Conservation (phyloP, 768 basidiomycete genomes). For the Phaeotremella fagi region DNA sequence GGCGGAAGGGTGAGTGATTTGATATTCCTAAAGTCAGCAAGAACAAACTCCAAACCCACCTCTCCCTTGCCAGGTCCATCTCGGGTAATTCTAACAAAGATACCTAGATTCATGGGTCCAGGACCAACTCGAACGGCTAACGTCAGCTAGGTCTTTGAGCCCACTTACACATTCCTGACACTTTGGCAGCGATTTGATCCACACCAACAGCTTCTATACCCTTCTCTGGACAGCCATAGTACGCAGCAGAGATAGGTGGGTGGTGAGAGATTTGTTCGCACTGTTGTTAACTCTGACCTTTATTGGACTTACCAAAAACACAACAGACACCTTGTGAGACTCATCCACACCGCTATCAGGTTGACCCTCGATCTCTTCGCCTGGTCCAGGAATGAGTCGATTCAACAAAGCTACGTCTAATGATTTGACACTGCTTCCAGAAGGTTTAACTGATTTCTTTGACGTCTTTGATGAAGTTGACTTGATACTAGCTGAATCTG, state of each 20-base stretch:
- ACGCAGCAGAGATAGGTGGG: constrained; percentile 85
- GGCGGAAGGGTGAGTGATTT: constrained; percentile 84
- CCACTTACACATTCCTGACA: constrained; percentile 67
- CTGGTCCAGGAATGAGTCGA: constrained; percentile 37
- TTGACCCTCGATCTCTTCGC: constrained; percentile 46
- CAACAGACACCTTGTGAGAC: constrained; percentile 58
- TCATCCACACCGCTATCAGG: constrained; percentile 50
- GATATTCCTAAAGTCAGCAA: constrained; percentile 53
- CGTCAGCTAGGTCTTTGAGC: not conserved
- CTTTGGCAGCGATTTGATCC: constrained; percentile 90
- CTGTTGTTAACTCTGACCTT: constrained; percentile 22
- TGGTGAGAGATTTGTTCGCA: constrained; percentile 97
- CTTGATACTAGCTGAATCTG: constrained; percentile 6
- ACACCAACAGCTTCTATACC: constrained; percentile 66
- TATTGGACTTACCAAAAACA: constrained; percentile 55
- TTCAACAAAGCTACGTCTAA: constrained; percentile 22
- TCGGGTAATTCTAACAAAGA: constrained; percentile 72
- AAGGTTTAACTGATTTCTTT: constrained; percentile 24
- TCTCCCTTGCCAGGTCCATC: constrained; percentile 70
- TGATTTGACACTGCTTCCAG: constrained; percentile 15
- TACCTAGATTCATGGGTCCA: constrained; percentile 79
- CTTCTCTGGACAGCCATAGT: constrained; percentile 68
- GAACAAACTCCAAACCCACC: constrained; percentile 29
- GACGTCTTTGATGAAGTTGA: not conserved
- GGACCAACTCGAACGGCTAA: constrained; percentile 52